Conservation (phyloP, 495 filamentous ascomycete species). For the Xylaria nigripes region DNA sequence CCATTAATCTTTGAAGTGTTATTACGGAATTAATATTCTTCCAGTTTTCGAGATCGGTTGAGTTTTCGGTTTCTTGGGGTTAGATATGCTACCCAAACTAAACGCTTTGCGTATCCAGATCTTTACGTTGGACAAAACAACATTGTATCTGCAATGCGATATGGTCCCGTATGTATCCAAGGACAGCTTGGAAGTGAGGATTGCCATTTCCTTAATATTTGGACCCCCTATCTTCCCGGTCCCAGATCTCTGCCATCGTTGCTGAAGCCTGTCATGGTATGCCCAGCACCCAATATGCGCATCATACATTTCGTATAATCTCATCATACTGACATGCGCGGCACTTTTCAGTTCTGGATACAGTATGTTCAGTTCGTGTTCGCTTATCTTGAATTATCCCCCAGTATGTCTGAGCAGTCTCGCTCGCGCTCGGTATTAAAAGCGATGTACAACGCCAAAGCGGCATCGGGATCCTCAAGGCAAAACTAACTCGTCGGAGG, state of each 20-base stretch:
- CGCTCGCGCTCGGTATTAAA: not conserved
- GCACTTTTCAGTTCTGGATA: constrained; percentile 37
- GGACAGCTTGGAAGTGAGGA: constrained; percentile 31
- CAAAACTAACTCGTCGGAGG: not conserved
- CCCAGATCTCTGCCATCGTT: constrained; percentile 12
- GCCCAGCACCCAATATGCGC: constrained; percentile 18
- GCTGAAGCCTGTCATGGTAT: constrained; percentile 44
- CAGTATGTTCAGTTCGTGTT: constrained; percentile 23
- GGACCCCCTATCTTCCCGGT: constrained; percentile 43
- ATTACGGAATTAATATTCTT: not conserved
- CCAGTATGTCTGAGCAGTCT: constrained; percentile 24
- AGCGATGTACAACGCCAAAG: not conserved
- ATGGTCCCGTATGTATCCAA: constrained; percentile 37
- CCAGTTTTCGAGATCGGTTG: constrained; percentile 41
- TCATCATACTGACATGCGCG: constrained; percentile 23
- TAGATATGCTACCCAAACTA: constrained; percentile 33
- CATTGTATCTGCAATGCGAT: constrained; percentile 30
- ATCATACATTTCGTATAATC: not conserved
- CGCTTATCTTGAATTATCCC: constrained; percentile 25
- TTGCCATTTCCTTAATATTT: constrained; percentile 49
- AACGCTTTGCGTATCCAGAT: constrained; percentile 34
- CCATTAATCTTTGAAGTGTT: not conserved
- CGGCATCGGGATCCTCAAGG: not conserved
- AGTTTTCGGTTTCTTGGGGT: constrained; percentile 44
- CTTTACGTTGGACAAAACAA: constrained; percentile 27